These are phyloP conservation scores for Phialocephala sp. DNA, from an alignment of 2,329 filamentous ascomycete species.

Conservation along the genomic window DNA sequence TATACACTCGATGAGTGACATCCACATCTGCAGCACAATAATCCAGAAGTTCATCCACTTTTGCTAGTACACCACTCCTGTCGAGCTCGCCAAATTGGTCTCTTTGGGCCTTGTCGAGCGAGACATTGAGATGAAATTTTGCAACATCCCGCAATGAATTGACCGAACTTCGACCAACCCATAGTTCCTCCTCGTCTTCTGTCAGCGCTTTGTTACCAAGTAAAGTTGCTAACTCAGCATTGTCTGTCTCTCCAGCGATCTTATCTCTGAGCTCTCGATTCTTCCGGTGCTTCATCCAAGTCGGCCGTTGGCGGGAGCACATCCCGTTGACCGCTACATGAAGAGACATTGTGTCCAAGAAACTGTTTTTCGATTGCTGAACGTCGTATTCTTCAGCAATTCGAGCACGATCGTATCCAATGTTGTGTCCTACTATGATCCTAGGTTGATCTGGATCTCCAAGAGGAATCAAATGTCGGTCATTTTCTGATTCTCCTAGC, in stretches of 20 bases:
- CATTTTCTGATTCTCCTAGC: constrained; percentile 76
- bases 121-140: constrained; percentile 91
- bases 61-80: constrained; percentile 69
- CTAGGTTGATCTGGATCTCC: constrained; percentile 76
- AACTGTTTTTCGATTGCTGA: constrained; percentile 81
- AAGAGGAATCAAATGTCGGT: constrained; percentile 84
- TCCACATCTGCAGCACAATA: constrained; percentile 96
- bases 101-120: constrained; percentile 86
- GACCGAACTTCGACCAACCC: constrained; percentile 92
- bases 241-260: constrained; percentile 73
- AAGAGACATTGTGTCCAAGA: constrained; percentile 96
- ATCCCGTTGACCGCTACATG: constrained; percentile 98
- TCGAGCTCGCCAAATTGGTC: constrained; percentile 87
- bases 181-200: constrained; percentile 91
- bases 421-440: constrained; percentile 90
- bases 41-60: constrained; percentile 82
- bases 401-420: constrained; percentile 91
- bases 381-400: constrained; percentile 89
- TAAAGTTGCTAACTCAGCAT: constrained; percentile 72
- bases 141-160: constrained; percentile 96
- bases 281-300: constrained; percentile 97
- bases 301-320: constrained; percentile 95
- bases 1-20: constrained; percentile 92
- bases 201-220: constrained; percentile 69
- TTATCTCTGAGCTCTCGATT: constrained; percentile 83